Base-by-base conservation (phyloP, 75 land plant species). In the Pinus taeda region DNA sequence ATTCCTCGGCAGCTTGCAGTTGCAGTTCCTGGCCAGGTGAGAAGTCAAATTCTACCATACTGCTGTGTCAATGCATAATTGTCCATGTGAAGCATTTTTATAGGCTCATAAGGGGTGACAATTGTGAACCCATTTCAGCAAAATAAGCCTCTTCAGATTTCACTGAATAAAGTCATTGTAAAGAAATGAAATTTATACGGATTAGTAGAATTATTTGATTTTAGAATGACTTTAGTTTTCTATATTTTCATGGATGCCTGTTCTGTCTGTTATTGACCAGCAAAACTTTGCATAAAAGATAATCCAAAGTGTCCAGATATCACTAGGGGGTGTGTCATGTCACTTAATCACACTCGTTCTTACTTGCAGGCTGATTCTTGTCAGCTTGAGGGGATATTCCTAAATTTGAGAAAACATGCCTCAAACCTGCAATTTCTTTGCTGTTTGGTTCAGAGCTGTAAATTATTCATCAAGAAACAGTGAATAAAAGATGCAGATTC, bases 1-100 rank as follows among this genome's bases (percentile, higher is more conserved):
- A 89, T 97, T 73, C 99, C 99, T 63, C 56, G 79, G 24, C 85
- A 64, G 73, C 91, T 97, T 21, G 99, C 95, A 70, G 85, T 89
- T 78, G 89, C 85, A 36, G 95, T 97, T 59, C 95, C 99, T 22
- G 89, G 90, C 58, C 97, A 96, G 88, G 99, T 96, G 77, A 82
- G 84, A 33, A 17, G 24, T 36, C 33, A 33, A 15, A 15, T 33
- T 65, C 36, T 15, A 33, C 36, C 36, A 17, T 65, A 65, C 37
- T 33, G 20, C 42, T 65, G 18, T 17, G 6, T 36, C 18, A 33
- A 36, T 17, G 8, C 69, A 65, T 65, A 33, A 33, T 15, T 65
- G 8, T 18, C 42, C 15, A 15, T 33, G 17, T 36, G 39, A 65
- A 17, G 36, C 13, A 17, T 36, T 65, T 36, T 65, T 8, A 65